Evolutionary conservation across 306 rosid species (phyloP), one percentile per base, ranked within the genome.

Genomic region (Potentilla sterilis): DNA sequence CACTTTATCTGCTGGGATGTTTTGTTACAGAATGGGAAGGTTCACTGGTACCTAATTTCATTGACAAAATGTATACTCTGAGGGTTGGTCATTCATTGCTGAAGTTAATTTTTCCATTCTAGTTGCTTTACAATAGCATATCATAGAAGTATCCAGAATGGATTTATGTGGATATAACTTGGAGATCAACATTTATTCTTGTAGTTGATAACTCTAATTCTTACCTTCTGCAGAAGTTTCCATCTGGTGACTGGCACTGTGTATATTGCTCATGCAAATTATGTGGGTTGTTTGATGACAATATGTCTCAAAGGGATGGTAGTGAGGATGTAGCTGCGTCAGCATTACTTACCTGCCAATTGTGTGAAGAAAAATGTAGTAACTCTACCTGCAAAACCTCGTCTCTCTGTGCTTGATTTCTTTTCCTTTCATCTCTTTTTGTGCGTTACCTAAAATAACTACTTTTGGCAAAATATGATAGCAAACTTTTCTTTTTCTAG

Each of bases 171-270:
- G 34, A 41, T 72, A 43, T 51, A 63, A 67, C 74, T 54, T 75
- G 67, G 59, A 55, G 38, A 75, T 82, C 5, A 28, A 49, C 75
- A 63, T 81, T 67, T 78, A 22, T 59, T 21, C 18, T 66, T 44
- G 54, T 48, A 62, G 43, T 67, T 76, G 38, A 85, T 51, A 46
- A 28, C 62, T 75, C 74, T 51, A 19, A 42, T 64, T 78, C 55
- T 75, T 78, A 76, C 76, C 24, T 65, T 65, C 74, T 79, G 87
- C 97, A 95, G 97, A 90, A 90, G 68, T 90, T 92, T 79, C 97
- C 99, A 74, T 85, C 90, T 54, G 99, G 97, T 75, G 89, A 88
- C 72, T 92, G 99, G 99, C 90, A 86, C 83, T 95, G 99, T 81
- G 75, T 89, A 74, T 95, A 89, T 76, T 95, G 97, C 71, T 86